Evolutionary conservation across 148 eudicot genomes (phyloP).

Genomic region (Camellia sinensis): DNA sequence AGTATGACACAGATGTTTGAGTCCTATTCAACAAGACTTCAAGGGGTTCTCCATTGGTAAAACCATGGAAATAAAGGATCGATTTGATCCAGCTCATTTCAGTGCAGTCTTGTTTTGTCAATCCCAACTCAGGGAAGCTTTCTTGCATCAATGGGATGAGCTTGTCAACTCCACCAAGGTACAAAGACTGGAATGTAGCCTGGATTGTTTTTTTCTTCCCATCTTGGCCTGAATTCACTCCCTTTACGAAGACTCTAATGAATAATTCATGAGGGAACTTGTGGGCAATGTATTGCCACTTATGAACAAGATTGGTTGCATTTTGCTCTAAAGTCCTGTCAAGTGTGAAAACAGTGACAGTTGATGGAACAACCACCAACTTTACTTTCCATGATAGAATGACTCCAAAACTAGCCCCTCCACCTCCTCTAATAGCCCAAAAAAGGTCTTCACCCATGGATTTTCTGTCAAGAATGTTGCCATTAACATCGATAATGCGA

Average conservation of each 20-base stretch:
- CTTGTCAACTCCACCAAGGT: neutral
- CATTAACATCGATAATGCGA: neutral
- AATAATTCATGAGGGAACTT: neutral
- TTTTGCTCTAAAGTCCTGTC: neutral
- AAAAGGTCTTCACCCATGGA: constrained; percentile 12
- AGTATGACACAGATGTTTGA: neutral
- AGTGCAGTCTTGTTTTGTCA: neutral
- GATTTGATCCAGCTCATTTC: constrained; percentile 16
- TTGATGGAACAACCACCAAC: neutral
- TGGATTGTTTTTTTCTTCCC: neutral
- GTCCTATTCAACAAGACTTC: neutral
- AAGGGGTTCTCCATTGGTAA: neutral
- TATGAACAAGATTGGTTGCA: neutral
- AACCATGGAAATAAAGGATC: neutral
- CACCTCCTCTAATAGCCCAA: constrained; percentile 15
- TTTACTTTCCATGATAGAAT: constrained; percentile 7
- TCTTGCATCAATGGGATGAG: constrained; percentile 3
- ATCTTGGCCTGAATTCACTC: neutral
- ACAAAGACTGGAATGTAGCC: neutral
- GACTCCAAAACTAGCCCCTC: constrained; percentile 9
- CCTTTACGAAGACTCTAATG: neutral
- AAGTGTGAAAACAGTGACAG: neutral
- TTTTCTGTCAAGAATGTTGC: neutral
- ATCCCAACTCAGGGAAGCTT: constrained; percentile 14
- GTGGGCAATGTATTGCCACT: constrained; percentile 1